phyloP scores from a whole-genome alignment of 805 yeast genomes.

The Pichia phayaonensis region DNA sequence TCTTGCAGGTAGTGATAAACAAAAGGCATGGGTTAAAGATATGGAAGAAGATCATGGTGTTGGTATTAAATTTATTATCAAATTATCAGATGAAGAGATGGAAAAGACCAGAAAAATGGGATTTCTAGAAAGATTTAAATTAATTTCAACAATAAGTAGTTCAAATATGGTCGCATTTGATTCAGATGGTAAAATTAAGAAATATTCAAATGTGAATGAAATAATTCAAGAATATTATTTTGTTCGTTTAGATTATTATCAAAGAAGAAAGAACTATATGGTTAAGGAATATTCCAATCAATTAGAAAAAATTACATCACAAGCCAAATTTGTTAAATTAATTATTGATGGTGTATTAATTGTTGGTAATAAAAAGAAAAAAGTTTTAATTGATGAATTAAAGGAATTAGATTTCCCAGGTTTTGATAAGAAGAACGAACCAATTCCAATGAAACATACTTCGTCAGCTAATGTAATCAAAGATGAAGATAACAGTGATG shows the following conservation, averaged over 20 bases:
- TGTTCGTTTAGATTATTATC: conserved; percentile 84
- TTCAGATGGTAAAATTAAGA: conserved; percentile 77
- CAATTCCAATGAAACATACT: conserved; percentile 39
- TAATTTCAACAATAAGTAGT: conserved; percentile 58
- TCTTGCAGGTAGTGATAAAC: conserved; percentile 66
- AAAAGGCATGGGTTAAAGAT: conserved; percentile 82
- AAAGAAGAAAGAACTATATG: conserved; percentile 79
- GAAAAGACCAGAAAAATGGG: conserved; percentile 67
- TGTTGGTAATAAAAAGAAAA: conserved; percentile 70
- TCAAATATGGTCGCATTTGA: conserved; percentile 96
- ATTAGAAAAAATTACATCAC: conserved; percentile 66
- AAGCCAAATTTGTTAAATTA: conserved; percentile 86
- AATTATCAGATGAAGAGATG: conserved; percentile 76
- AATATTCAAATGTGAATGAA: conserved; percentile 66
- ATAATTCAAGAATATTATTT: conserved; percentile 79
- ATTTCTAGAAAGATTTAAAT: conserved; percentile 74
- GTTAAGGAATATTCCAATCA: conserved; percentile 63
- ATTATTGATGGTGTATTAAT: conserved; percentile 68
- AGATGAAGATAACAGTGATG: conserved; percentile 11
- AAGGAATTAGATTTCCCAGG: conserved; percentile 62
- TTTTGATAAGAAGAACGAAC: conserved; percentile 62
- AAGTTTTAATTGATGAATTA: conserved; percentile 55
- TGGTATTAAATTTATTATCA: conserved; percentile 72
- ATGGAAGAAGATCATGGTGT: conserved; percentile 90
- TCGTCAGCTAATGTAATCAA: conserved; percentile 10